Evolutionary conservation across 768 basidiomycete genomes (phyloP).

Genomic region (Russula earlei): DNA sequence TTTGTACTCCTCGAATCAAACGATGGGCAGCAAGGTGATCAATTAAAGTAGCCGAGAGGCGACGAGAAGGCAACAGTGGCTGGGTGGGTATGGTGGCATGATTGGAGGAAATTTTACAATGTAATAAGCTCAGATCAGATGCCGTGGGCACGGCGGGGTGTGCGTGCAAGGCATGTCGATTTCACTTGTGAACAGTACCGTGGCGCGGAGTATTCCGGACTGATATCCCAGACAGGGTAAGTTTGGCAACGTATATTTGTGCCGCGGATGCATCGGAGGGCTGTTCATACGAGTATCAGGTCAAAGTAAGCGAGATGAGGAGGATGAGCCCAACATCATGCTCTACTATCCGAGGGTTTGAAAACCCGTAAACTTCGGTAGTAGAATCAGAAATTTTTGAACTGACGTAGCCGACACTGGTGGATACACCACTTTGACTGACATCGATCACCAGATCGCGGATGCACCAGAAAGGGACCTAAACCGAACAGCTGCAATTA

Average conservation of each 20-base stretch:
- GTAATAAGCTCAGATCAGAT: too few relatives aligned
- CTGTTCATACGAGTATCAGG: too few relatives aligned
- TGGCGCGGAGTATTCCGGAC: neutral
- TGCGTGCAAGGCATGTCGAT: neutral
- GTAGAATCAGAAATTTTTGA: neutral
- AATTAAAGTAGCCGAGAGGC: slow-evolving; percentile 24
- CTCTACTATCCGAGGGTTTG: too few relatives aligned
- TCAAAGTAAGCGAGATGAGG: neutral
- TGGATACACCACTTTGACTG: too few relatives aligned
- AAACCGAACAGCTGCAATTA: neutral
- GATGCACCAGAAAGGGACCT: neutral
- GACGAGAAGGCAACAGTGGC: slow-evolving; percentile 21
- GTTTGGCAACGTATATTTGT: neutral
- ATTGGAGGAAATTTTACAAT: neutral
- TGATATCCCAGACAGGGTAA: neutral
- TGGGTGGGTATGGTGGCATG: neutral
- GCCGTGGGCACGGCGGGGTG: too few relatives aligned
- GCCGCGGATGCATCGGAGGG: neutral
- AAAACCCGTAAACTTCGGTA: neutral
- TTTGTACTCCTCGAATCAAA: slow-evolving; percentile 13
- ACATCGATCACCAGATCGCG: slow-evolving; percentile 15
- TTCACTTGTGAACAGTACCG: neutral
- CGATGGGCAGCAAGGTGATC: neutral
- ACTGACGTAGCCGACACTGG: slow-evolving; percentile 16
- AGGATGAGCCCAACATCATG: neutral